Evolutionary conservation across 352 stramenopile genomes (phyloP), one percentile per base, ranked within the genome.

Genomic region (Phytophthora ramorum): DNA sequence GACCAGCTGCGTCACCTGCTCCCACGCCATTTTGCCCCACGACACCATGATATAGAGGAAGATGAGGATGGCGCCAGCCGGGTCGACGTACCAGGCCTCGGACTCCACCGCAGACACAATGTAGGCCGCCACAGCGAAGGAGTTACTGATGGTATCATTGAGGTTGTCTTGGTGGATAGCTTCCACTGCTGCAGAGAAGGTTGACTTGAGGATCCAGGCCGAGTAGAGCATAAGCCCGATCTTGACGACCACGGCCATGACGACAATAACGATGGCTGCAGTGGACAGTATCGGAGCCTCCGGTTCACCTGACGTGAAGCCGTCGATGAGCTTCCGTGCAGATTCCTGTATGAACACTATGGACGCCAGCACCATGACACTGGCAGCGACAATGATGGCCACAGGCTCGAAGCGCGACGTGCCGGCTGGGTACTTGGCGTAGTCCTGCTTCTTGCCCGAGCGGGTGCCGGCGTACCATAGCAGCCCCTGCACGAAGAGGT

Each of bases 131-230:
- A 96, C 84, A 17, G 94, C 94, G 3, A 98, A 90, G 37, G 76
- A 84, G 66, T 99, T 99, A 65, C 78, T 95, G 5, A 98, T 59
- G 22, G 88, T 89, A 76, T 99, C 96, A 73, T 99, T 99, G 70
- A 89, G 91, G 75, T 99, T 97, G 86, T 99, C 95, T 74, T 98
- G 86, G 52, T 87, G 80, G 47, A 91, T 89, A 20, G 80, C 80
- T n/a, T 83, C 68, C 8, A 87, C 80, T 10, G 78, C 78, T 5
- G 63, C 67, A 1, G 80, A 90, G 52, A 80, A 72, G 13, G 76
- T 82, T 0, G 66, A 70, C 59, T 78, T 85, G 45, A 89, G 71
- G 26, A 86, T 78, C 76, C 76, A 89, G n/a, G 66, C 58, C 7
- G 79, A 89, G 65, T 95, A 91, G 24, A 85, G 55, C 44, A 87